Evolutionary conservation across 2,329 filamentous ascomycete species (phyloP).

Genomic region (Aureobasidium melanogenum): DNA sequence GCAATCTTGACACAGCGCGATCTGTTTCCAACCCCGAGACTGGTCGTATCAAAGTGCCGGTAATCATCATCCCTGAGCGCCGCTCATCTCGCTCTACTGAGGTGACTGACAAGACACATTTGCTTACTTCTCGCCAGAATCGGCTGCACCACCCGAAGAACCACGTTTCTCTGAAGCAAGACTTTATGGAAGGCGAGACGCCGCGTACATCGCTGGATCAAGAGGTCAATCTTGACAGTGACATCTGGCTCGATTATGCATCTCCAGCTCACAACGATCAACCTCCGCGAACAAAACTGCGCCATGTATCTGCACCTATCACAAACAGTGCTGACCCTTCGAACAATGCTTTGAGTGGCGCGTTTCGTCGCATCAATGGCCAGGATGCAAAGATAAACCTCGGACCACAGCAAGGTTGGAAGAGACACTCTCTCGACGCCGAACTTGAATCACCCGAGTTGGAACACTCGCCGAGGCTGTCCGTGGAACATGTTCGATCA

Average conservation of each 20-base stretch:
- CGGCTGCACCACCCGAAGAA: neutral
- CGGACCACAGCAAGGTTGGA: slow-evolving; percentile 3
- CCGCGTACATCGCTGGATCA: neutral
- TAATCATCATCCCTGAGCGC: slow-evolving; percentile 9
- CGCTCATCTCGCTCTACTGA: slow-evolving; percentile 4
- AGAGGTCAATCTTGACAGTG: neutral
- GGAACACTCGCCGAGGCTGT: neutral
- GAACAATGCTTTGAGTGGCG: neutral
- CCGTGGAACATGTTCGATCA: neutral
- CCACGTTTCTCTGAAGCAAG: neutral
- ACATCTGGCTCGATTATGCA: slow-evolving; percentile 5
- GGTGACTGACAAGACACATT: neutral
- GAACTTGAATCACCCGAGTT: slow-evolving; percentile 11
- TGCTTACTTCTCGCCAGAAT: slow-evolving; percentile 2
- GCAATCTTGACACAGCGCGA: slow-evolving; percentile 17
- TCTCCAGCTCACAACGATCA: neutral
- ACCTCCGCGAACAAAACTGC: neutral
- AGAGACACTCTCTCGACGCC: slow-evolving; percentile 6
- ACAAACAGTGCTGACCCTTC: neutral
- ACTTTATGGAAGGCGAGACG: neutral
- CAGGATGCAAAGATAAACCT: neutral
- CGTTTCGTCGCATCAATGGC: neutral
- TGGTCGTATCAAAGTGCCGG: slow-evolving; percentile 4
- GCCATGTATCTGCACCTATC: slow-evolving; percentile 10
- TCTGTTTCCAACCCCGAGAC: slow-evolving; percentile 13